Evolutionary conservation across 2,329 filamentous ascomycete species (phyloP).

Genomic region (Ceratocystiopsis minuta): DNA sequence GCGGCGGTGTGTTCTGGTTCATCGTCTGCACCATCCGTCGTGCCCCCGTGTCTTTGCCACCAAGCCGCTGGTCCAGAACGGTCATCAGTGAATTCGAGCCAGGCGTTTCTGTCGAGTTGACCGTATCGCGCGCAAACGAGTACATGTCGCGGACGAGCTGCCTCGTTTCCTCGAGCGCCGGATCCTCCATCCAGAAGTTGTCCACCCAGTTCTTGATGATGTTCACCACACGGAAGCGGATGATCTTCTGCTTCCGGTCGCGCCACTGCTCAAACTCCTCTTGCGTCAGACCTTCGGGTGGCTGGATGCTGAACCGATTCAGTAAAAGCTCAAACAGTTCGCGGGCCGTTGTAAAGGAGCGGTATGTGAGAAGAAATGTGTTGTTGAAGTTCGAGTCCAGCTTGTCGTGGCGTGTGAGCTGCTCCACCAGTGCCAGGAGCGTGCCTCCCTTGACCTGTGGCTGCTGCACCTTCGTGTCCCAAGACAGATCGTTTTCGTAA

Average conservation of each 20-base stretch:
- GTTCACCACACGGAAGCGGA: slow-evolving; percentile 90
- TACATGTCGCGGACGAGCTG: slow-evolving; percentile 77
- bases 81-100: slow-evolving; percentile 71
- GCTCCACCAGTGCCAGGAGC: slow-evolving; percentile 74
- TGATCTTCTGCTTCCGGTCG: slow-evolving; percentile 87
- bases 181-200: slow-evolving; percentile 96
- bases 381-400: slow-evolving; percentile 92
- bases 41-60: slow-evolving; percentile 70
- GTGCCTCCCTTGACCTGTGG: slow-evolving; percentile 77
- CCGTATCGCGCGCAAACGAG: slow-evolving; percentile 76
- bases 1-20: slow-evolving; percentile 62
- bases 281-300: slow-evolving; percentile 60
- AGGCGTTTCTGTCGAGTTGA: slow-evolving; percentile 84
- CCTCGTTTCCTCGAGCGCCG: slow-evolving; percentile 57
- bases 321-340: slow-evolving; percentile 89
- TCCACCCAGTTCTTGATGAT: slow-evolving; percentile 98
- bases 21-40: slow-evolving; percentile 78
- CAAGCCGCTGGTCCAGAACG: slow-evolving; percentile 73
- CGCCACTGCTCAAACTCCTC: slow-evolving; percentile 75
- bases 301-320: slow-evolving; percentile 80
- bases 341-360: slow-evolving; percentile 78
- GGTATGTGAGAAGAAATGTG: slow-evolving; percentile 91
- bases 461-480: slow-evolving; percentile 63
- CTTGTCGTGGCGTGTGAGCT: slow-evolving; percentile 89
- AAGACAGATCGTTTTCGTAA: slow-evolving; percentile 74